Evolutionary conservation across 805 yeast species (phyloP).

Genomic region (Kuraishia piskuri): DNA sequence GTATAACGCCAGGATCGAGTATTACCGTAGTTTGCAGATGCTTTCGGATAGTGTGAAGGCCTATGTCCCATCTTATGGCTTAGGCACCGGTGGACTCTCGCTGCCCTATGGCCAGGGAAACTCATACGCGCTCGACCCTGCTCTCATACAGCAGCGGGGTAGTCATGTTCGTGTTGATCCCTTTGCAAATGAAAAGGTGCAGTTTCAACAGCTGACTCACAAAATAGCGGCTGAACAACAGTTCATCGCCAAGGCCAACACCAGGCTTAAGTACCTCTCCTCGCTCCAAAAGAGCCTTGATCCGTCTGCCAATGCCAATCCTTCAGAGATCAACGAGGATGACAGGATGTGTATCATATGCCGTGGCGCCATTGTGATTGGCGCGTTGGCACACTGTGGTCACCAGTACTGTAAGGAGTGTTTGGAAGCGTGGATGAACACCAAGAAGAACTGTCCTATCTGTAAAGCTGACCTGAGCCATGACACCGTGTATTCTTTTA

Average conservation of each 20-base stretch:
- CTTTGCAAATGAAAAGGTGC: not conserved
- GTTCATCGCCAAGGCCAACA: constrained; percentile 20
- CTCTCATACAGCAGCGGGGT: not conserved
- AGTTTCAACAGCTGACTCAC: constrained; percentile 6
- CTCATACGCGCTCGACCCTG: not conserved
- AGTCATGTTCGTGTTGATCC: not conserved
- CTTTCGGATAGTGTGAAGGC: constrained; percentile 75
- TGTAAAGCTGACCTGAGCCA: constrained; percentile 51
- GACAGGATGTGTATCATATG: constrained; percentile 70
- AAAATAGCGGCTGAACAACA: constrained; percentile 10
- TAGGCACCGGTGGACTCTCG: constrained; percentile 1
- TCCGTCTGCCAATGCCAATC: not conserved
- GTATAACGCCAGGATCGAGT: constrained; percentile 74
- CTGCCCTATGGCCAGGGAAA: not conserved
- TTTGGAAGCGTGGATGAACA: constrained; percentile 57
- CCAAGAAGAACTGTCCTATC: constrained; percentile 62
- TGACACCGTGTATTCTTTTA: constrained; percentile 60
- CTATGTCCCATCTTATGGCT: constrained; percentile 24
- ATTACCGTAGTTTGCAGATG: constrained; percentile 77
- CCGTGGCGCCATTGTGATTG: constrained; percentile 56
- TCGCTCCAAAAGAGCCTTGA: constrained; percentile 24
- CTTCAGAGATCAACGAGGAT: constrained; percentile 20
- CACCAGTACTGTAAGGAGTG: constrained; percentile 86
- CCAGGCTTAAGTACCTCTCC: constrained; percentile 40
- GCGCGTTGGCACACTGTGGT: constrained; percentile 84